A percentile compares a stretch with the other conserved stretches of the same genome.
Conservation (phyloP, 2,329 filamentous ascomycete genomes). For the Colletotrichum filicis region DNA sequence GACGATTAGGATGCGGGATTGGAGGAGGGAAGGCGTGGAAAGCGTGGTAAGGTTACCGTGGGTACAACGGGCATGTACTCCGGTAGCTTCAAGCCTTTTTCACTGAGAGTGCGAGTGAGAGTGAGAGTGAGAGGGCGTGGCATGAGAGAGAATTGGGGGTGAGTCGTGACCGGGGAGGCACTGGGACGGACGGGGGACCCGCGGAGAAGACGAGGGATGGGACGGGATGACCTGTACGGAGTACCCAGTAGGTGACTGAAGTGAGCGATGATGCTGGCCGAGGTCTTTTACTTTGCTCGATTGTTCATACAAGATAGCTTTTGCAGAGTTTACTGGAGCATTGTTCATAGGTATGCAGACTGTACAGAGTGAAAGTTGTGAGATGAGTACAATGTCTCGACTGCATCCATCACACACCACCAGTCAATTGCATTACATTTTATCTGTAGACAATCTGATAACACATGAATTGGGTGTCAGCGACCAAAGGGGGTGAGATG, state of each 20-base stretch:
- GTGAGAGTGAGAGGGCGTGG: background rate
- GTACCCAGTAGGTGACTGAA: too few relatives aligned
- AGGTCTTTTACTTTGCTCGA: background rate
- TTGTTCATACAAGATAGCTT: background rate
- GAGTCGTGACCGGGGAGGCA: background rate
- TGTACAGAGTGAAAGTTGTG: background rate
- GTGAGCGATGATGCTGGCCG: slow-evolving; percentile 9
- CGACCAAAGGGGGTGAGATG: background rate
- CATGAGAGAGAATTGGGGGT: slow-evolving; percentile 8
- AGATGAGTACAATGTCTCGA: background rate
- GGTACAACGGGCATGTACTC: background rate
- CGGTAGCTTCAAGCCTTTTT: too few relatives aligned
- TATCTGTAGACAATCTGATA: background rate
- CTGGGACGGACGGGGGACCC: background rate
- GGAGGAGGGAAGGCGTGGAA: background rate
- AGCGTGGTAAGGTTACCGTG: background rate
- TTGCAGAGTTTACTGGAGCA: background rate
- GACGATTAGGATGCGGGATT: background rate
- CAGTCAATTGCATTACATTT: background rate
- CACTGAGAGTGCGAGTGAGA: too few relatives aligned
- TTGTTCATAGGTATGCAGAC: background rate
- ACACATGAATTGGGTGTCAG: background rate
- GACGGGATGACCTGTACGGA: slow-evolving; percentile 11
- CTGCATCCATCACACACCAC: background rate
- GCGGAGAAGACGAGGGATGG: background rate